Evolutionary conservation across 345 rosid species (phyloP).

Genomic region (Carallia brachiata): DNA sequence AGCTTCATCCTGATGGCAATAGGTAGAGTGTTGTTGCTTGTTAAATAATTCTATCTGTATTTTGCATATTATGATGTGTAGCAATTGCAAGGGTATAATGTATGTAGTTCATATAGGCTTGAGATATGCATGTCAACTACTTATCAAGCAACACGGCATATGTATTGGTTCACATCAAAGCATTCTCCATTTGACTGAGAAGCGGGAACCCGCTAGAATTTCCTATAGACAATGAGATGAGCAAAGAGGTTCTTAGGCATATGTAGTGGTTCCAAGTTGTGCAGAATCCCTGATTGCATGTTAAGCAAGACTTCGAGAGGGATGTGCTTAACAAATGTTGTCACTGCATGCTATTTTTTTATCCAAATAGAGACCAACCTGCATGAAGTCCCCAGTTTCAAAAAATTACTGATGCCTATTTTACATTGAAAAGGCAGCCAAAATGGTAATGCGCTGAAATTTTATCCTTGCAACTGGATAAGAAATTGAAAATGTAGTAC

Average conservation of each 20-base stretch:
- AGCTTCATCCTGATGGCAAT: constrained; percentile 96
- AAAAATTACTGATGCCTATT: not conserved
- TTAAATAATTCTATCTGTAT: too few relatives aligned
- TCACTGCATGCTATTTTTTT: not conserved
- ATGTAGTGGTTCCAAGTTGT: too few relatives aligned
- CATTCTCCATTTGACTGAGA: not conserved
- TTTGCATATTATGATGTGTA: too few relatives aligned
- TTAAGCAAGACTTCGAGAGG: not conserved
- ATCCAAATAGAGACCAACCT: not conserved
- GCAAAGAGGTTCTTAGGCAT: too few relatives aligned
- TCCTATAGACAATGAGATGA: not conserved
- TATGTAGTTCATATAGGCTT: not conserved
- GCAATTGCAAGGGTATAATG: too few relatives aligned
- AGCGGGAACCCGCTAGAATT: not conserved
- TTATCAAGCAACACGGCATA: not conserved
- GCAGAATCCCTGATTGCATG: not conserved
- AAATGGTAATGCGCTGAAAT: too few relatives aligned
- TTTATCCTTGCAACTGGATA: too few relatives aligned
- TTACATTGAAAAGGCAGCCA: too few relatives aligned
- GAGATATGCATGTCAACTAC: not conserved
- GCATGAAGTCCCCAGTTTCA: not conserved
- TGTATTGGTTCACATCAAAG: not conserved
- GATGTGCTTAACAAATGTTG: not conserved
- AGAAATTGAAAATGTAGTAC: not conserved
- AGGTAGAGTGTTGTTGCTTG: constrained; percentile 43